These are phyloP conservation scores for Asterochloris erici DNA, from an alignment of 139 green algal species.

Conservation along the genomic window DNA sequence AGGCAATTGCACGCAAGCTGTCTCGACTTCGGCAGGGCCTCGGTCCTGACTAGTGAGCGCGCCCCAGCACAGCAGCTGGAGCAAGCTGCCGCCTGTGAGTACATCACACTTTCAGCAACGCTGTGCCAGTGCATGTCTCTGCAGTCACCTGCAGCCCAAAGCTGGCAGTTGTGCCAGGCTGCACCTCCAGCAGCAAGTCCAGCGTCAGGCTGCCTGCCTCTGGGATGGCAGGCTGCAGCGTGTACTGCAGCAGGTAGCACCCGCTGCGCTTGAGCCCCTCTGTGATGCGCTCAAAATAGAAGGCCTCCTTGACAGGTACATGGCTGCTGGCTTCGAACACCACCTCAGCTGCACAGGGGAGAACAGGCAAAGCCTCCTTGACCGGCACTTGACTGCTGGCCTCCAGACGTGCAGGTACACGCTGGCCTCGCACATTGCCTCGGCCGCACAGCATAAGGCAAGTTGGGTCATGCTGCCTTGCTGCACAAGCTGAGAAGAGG, in stretches of 20 bases:
- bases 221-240: conserved; percentile 42
- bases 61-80: no score
- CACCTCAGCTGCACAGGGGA: conserved; percentile 33
- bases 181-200: conserved; percentile 34
- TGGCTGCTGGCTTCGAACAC: conserved; percentile 52
- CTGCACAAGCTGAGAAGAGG: no score
- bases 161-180: conserved; percentile 28
- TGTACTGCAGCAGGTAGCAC: conserved; percentile 55
- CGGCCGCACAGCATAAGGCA: no score
- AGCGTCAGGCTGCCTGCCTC: conserved; percentile 17
- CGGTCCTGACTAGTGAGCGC: no score
- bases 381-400: no score
- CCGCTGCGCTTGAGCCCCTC: conserved; percentile 34
- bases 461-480: no score
- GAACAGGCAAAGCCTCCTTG: no score
- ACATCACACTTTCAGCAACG: background rate
- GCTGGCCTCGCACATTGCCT: no score
- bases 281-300: conserved; percentile 46
- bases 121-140: background rate
- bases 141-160: conserved; percentile 41
- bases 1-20: no score
- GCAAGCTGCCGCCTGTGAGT: background rate
- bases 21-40: no score
- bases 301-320: conserved; percentile 44
- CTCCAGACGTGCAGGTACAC: no score